Percentiles rank a stretch among this genome's conserved stretches.
Conservation (phyloP, 202 grass and related monocot genomes). For the Panicum hallii region DNA sequence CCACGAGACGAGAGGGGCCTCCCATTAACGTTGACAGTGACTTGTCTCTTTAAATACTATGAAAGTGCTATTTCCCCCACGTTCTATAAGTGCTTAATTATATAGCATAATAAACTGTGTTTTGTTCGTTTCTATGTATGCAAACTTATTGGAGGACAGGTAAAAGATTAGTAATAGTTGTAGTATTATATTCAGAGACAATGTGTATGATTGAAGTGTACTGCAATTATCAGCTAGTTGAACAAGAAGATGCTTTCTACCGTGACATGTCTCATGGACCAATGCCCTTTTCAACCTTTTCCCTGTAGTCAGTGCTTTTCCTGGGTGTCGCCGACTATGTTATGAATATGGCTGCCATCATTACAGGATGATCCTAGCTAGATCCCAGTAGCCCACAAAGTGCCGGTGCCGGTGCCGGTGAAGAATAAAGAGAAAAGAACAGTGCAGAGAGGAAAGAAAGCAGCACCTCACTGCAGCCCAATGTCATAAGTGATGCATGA, state of each 20-base stretch:
- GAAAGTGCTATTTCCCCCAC: neutral
- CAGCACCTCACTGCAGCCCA: neutral
- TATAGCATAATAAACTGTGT: neutral
- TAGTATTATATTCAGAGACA: neutral
- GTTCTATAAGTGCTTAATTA: constrained; percentile 9
- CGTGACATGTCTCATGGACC: constrained; percentile 13
- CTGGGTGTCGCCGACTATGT: constrained; percentile 15
- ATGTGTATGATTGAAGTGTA: neutral
- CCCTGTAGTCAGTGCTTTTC: neutral
- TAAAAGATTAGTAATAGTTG: neutral
- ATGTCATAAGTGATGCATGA: neutral
- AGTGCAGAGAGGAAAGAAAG: neutral
- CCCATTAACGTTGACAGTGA: neutral
- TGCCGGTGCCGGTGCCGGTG: too few species aligned
- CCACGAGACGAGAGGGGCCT: constrained; percentile 1
- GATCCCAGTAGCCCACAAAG: constrained; percentile 26
- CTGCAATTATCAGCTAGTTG: neutral
- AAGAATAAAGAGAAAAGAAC: neutral
- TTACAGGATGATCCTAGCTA: constrained; percentile 13
- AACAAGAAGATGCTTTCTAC: constrained; percentile 13
- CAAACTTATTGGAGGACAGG: constrained; percentile 30
- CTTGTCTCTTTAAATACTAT: neutral
- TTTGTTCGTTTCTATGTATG: constrained; percentile 25
- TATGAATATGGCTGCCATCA: constrained; percentile 10
- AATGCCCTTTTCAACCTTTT: neutral